These are phyloP conservation scores for Leccinum aurantiacum DNA, from an alignment of 768 basidiomycete genomes.

Conservation along the genomic window DNA sequence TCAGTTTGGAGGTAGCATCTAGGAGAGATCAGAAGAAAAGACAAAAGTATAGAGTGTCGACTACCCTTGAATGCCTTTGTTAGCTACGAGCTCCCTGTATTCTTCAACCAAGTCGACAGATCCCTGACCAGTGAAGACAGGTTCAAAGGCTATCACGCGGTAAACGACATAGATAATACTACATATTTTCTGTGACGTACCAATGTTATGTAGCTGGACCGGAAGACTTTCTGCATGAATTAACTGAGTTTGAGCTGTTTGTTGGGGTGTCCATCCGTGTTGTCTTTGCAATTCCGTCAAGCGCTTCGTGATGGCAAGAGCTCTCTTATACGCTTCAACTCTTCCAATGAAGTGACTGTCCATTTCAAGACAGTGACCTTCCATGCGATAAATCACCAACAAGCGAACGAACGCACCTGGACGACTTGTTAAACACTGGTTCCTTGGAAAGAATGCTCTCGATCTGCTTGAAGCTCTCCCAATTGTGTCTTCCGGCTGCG, in stretches of 20 bases:
- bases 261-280: constrained; percentile 52
- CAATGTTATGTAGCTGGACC: constrained; percentile 41
- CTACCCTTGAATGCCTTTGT: constrained; percentile 59
- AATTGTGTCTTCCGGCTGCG: constrained; percentile 49
- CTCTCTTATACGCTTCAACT: constrained; percentile 56
- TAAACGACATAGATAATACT: constrained; percentile 25
- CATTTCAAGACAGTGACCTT: not conserved
- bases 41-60: not conserved
- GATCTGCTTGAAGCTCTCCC: constrained; percentile 48
- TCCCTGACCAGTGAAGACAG: constrained; percentile 64
- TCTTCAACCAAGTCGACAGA: constrained; percentile 51
- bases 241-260: constrained; percentile 46
- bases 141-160: constrained; percentile 50
- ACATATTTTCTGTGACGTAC: constrained; percentile 22
- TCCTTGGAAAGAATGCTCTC: constrained; percentile 51
- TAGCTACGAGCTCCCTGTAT: constrained; percentile 49
- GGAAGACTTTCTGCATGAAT: constrained; percentile 55
- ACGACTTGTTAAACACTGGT: constrained; percentile 57
- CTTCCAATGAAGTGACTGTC: constrained; percentile 57
- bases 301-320: constrained; percentile 52
- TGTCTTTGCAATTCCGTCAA: constrained; percentile 57
- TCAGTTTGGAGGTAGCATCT: constrained; percentile 77
- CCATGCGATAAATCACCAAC: not conserved
- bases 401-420: constrained; percentile 38
- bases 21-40: not conserved